phyloP scores from a whole-genome alignment of 1,139 yeast species.

The Blastobotrys arbuscula region DNA sequence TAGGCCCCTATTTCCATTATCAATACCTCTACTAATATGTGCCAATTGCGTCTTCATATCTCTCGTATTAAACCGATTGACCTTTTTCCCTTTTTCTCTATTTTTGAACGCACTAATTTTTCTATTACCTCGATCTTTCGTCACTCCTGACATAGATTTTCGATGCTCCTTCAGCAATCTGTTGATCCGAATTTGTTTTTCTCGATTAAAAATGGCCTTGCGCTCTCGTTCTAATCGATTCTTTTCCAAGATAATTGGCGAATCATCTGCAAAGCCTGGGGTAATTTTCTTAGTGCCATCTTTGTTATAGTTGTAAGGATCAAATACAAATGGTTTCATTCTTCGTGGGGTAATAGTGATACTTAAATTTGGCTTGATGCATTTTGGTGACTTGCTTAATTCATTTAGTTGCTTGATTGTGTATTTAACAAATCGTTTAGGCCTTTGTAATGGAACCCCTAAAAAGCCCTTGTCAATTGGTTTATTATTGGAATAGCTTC shows the following conservation, averaged over 20 bases:
- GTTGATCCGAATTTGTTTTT: background rate
- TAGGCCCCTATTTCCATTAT: background rate
- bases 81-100: background rate
- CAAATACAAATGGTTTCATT: conserved; percentile 9
- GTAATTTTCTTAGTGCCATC: conserved; percentile 7
- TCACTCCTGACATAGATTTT: background rate
- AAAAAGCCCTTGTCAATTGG: no score
- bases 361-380: background rate
- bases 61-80: background rate
- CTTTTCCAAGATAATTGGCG: conserved; percentile 3
- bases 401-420: background rate
- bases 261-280: conserved; percentile 9
- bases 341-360: background rate
- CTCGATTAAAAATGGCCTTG: background rate
- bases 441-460: no score
- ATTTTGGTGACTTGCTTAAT: background rate
- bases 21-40: background rate
- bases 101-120: background rate
- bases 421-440: no score
- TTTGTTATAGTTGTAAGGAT: conserved; percentile 8
- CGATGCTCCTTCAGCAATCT: background rate
- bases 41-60: background rate
- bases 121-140: background rate
- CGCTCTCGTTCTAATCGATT: background rate
- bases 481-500: no score